Percentiles rank a stretch among this genome's conserved stretches.
phyloP scores from a whole-genome alignment of 352 stramenopile species.

The Phytophthora agathidicida region DNA sequence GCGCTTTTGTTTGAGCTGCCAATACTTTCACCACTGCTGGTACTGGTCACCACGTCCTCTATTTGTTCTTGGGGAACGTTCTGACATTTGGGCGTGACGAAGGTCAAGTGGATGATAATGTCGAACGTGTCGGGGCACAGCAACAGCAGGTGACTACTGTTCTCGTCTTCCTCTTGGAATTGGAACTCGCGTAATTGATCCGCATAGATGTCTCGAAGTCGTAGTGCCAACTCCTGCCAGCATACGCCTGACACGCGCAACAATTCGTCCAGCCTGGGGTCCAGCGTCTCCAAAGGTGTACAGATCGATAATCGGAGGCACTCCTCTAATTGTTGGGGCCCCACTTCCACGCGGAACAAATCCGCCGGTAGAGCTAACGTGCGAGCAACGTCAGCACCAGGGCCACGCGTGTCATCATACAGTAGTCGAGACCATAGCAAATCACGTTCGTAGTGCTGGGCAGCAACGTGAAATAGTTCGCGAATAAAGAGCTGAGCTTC shows the following conservation, averaged over 20 bases:
- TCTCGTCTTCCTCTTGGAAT: constrained; percentile 75
- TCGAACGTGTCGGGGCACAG: constrained; percentile 85
- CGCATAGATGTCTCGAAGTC: constrained; percentile 78
- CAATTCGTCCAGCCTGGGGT: constrained; percentile 74
- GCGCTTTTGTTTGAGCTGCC: constrained; percentile 24
- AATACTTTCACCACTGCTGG: constrained; percentile 26
- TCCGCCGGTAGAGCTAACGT: constrained; percentile 57
- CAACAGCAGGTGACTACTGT: constrained; percentile 78
- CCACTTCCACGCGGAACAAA: constrained; percentile 77
- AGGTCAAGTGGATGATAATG: constrained; percentile 88
- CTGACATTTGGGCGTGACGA: constrained; percentile 52
- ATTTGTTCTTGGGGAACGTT: neutral
- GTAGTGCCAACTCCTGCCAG: constrained; percentile 81
- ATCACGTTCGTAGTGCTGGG: constrained; percentile 86
- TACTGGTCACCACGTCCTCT: constrained; percentile 8
- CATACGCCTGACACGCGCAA: constrained; percentile 67
- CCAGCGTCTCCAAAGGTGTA: constrained; percentile 78
- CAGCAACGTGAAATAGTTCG: constrained; percentile 80
- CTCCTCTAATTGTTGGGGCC: constrained; percentile 83
- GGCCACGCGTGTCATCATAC: constrained; percentile 63
- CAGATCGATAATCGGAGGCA: constrained; percentile 84
- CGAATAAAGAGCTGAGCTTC: constrained; percentile 80
- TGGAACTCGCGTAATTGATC: constrained; percentile 87
- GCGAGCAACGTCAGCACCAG: constrained; percentile 56
- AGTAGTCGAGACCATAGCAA: constrained; percentile 86